phyloP scores from a whole-genome alignment of 441 rosid species.

The Metrosideros polymorpha region DNA sequence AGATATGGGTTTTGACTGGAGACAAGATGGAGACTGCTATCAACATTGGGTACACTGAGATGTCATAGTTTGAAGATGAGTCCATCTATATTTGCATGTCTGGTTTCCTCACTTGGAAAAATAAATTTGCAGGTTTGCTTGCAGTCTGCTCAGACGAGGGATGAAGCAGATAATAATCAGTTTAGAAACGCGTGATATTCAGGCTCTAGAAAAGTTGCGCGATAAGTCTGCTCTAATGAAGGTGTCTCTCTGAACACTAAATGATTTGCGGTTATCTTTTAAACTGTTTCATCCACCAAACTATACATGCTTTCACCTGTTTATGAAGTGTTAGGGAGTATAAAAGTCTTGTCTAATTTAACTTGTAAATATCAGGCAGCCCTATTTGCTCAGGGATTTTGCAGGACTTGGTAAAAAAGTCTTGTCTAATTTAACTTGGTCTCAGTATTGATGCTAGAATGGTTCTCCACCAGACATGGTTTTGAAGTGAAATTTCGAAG shows the following conservation, averaged over 20 bases:
- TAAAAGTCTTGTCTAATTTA: not conserved
- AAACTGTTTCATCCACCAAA: not conserved
- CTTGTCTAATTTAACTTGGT: not conserved
- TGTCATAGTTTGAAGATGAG: not conserved
- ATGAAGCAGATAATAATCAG: conserved; percentile 1
- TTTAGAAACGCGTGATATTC: not conserved
- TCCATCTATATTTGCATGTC: not conserved
- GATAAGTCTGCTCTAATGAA: not conserved
- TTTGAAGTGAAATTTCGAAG: not conserved
- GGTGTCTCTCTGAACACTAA: not conserved
- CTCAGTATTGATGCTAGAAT: accelerated
- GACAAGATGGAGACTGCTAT: conserved; percentile 8
- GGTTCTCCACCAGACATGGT: not conserved
- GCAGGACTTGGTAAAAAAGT: not conserved
- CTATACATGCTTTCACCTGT: not conserved
- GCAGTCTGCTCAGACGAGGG: conserved; percentile 1
- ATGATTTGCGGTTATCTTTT: not conserved
- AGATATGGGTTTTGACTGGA: conserved; percentile 5
- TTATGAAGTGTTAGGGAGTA: not conserved
- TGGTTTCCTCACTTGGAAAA: not conserved
- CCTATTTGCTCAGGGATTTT: not conserved
- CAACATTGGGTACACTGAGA: not conserved
- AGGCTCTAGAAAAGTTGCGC: not conserved
- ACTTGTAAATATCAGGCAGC: not conserved
- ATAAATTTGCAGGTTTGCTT: conserved; percentile 1